Percentiles rank a stretch among this genome's conserved stretches.
phyloP scores from a whole-genome alignment of 371 early-diverging fungal species.

The Lichtheimia ornata region DNA sequence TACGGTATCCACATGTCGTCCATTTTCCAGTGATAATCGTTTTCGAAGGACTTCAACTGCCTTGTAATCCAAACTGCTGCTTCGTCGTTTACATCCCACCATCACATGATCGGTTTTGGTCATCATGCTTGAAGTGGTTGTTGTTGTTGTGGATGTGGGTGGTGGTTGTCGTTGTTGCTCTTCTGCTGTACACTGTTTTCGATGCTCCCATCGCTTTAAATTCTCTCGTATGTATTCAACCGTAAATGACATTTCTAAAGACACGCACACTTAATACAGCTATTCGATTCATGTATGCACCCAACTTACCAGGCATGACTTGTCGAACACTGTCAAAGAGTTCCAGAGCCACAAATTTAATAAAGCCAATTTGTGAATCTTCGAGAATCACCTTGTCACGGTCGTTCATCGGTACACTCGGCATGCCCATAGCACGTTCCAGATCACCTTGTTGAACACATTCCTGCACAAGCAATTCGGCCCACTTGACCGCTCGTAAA shows the following conservation, averaged over 20 bases:
- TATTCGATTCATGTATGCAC: not conserved
- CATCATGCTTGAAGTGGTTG: not conserved
- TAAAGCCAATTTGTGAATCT: conserved; percentile 68
- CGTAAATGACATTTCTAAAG: conserved; percentile 27
- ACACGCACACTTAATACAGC: too few species aligned
- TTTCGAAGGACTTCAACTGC: conserved; percentile 15
- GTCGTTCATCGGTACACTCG: conserved; percentile 54
- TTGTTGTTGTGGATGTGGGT: not conserved
- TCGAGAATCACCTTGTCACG: conserved; percentile 47
- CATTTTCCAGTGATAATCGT: conserved; percentile 19
- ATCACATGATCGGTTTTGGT: not conserved
- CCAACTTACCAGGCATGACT: conserved; percentile 20
- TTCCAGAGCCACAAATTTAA: conserved; percentile 65
- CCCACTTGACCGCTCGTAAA: conserved; percentile 52
- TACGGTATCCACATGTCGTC: not conserved
- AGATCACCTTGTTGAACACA: conserved; percentile 60
- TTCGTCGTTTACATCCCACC: conserved; percentile 9
- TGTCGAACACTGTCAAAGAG: conserved; percentile 55
- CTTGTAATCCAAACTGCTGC: conserved; percentile 22
- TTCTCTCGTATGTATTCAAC: conserved; percentile 43
- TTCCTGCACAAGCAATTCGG: conserved; percentile 58
- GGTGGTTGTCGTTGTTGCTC: not conserved
- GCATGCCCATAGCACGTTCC: conserved; percentile 57
- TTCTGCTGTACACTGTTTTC: conserved; percentile 14
- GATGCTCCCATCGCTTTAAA: conserved; percentile 34